Percentiles rank a stretch among this genome's conserved stretches.
Conservation (phyloP, 2,329 filamentous ascomycete genomes). For the Cercospora sojina region DNA sequence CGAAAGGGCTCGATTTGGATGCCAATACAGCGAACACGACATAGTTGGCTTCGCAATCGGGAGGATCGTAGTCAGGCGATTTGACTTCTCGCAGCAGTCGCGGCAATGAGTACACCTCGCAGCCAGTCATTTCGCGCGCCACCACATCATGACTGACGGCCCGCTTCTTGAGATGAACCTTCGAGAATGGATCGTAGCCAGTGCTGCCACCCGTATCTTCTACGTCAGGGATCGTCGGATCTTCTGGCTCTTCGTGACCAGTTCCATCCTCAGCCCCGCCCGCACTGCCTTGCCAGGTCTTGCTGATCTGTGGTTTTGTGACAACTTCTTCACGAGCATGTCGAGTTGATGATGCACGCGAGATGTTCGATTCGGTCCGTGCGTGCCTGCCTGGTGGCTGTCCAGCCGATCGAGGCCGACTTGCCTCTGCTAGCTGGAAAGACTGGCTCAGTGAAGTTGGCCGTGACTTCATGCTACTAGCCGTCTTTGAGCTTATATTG, state of each 20-base stretch:
- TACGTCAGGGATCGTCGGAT: conserved; percentile 21
- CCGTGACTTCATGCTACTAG: conserved; percentile 7
- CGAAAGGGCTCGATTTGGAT: conserved; percentile 78
- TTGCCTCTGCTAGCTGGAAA: background rate
- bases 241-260: conserved; percentile 23
- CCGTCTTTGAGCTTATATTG: background rate
- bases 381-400: background rate
- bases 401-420: background rate
- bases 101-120: conserved; percentile 74
- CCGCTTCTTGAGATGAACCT: conserved; percentile 76
- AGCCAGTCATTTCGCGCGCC: conserved; percentile 72
- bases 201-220: conserved; percentile 36
- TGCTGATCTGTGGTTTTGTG: conserved; percentile 7
- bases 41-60: conserved; percentile 81
- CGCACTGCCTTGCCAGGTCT: conserved; percentile 11
- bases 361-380: conserved; percentile 5
- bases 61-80: conserved; percentile 74
- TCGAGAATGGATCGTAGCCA: conserved; percentile 82
- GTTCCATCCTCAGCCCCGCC: conserved; percentile 20
- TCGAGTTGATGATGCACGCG: conserved; percentile 19
- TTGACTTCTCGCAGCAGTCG: conserved; percentile 80
- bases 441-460: conserved; percentile 22
- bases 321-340: conserved; percentile 7
- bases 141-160: conserved; percentile 79
- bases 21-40: conserved; percentile 87